These are phyloP conservation scores for Fraxinus albicans DNA, from an alignment of 305 asterid genomes.

Conservation along the genomic window DNA sequence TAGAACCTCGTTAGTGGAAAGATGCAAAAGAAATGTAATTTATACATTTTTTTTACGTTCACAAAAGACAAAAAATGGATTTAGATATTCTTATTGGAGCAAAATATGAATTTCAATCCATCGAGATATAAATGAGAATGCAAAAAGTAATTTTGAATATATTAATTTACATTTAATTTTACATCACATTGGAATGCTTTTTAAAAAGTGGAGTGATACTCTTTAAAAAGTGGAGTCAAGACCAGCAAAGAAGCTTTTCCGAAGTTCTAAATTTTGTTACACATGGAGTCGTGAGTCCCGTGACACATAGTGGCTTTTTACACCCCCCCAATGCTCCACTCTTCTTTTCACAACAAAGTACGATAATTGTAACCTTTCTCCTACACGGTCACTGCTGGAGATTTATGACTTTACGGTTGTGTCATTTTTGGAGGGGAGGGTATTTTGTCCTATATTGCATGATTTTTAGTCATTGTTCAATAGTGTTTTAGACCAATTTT, in stretches of 20 bases:
- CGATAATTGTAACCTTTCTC: slow-evolving; percentile 27
- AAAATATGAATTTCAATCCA: too few relatives aligned
- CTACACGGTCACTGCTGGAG: slow-evolving; percentile 1
- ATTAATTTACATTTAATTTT: too few relatives aligned
- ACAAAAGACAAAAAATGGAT: too few relatives aligned
- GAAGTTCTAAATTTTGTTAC: background rate
- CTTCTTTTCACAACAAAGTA: slow-evolving; percentile 3
- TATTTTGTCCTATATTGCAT: slow-evolving; percentile 41
- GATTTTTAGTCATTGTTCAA: slow-evolving; percentile 39
- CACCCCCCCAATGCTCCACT: slow-evolving; percentile 36
- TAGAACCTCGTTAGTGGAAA: too few relatives aligned
- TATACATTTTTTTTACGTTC: too few relatives aligned
- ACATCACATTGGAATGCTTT: background rate
- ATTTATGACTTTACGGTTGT: slow-evolving; percentile 28
- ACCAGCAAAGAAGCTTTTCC: slow-evolving; percentile 6
- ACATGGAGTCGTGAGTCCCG: background rate
- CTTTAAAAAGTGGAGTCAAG: background rate
- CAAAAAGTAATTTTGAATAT: too few relatives aligned
- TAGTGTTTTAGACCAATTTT: slow-evolving; percentile 31
- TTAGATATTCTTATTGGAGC: too few relatives aligned
- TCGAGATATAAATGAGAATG: background rate
- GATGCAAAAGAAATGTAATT: too few relatives aligned
- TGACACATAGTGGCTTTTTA: slow-evolving; percentile 24
- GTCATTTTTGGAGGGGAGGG: slow-evolving; percentile 34
- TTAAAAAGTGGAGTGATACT: too few relatives aligned